Evolutionary conservation across 75 land plant species (phyloP).

Genomic region (Pinus albicaulis): DNA sequence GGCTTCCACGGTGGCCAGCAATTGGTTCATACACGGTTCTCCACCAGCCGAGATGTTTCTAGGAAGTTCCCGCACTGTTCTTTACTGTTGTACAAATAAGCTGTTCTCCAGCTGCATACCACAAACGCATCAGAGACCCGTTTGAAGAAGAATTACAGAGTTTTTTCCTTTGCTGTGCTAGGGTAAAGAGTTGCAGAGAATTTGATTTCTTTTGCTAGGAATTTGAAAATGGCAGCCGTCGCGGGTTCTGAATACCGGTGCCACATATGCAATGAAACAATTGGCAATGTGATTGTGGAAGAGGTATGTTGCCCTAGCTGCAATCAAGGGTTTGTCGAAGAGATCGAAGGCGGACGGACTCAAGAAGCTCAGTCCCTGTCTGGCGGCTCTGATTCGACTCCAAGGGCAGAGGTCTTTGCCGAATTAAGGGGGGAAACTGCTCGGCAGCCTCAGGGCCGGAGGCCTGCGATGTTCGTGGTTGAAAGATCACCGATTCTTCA

Average conservation of each 20-base stretch:
- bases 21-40: no score
- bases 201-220: no score
- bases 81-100: no score
- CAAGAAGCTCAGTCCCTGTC: slow-evolving; percentile 39
- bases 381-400: slow-evolving; percentile 33
- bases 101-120: no score
- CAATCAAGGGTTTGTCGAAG: slow-evolving; percentile 54
- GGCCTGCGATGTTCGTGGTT: not conserved
- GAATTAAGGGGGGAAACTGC: not conserved
- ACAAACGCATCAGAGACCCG: no score
- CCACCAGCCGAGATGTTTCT: no score
- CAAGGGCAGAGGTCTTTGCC: slow-evolving; percentile 17
- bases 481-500: not conserved
- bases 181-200: no score
- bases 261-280: slow-evolving; percentile 38
- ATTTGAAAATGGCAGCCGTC: slow-evolving; percentile 27
- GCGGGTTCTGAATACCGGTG: slow-evolving; percentile 50
- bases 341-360: slow-evolving; percentile 4
- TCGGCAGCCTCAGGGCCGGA: slow-evolving; percentile 1
- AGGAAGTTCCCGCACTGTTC: no score
- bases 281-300: slow-evolving; percentile 23
- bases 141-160: no score
- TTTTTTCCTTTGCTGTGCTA: no score
- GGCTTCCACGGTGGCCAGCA: no score
- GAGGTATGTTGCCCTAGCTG: slow-evolving; percentile 63